Evolutionary conservation across 2,329 filamentous ascomycete genomes (phyloP).

Genomic region (Mycocentrospora acerina): DNA sequence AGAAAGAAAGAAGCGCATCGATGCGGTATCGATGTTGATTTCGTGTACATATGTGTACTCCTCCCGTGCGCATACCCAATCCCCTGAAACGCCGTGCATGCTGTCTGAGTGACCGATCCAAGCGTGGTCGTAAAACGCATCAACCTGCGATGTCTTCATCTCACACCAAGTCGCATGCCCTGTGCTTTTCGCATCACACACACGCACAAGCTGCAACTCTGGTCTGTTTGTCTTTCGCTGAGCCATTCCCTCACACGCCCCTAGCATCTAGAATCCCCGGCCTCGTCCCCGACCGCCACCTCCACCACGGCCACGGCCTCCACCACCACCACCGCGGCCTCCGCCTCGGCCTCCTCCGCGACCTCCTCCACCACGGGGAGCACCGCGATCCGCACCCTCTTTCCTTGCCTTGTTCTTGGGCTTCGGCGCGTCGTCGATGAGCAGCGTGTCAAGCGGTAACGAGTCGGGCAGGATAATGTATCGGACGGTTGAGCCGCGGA

Average conservation of each 20-base stretch:
- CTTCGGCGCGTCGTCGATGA: conserved; percentile 96
- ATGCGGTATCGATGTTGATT: conserved; percentile 32
- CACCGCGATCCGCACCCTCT: conserved; percentile 62
- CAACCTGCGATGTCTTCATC: conserved; percentile 17
- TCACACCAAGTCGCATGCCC: conserved; percentile 16
- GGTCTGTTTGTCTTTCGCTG: too few species aligned
- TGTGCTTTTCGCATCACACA: conserved; percentile 9
- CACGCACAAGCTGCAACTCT: conserved; percentile 2
- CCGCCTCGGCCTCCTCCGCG: conserved; percentile 53
- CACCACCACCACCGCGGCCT: conserved; percentile 49
- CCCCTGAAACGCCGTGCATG: conserved; percentile 24
- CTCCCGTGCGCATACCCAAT: conserved; percentile 17
- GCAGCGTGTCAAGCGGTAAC: conserved; percentile 87
- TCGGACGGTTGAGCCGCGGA: conserved; percentile 92
- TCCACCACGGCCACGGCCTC: conserved; percentile 37
- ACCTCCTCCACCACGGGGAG: conserved; percentile 47
- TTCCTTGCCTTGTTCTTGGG: conserved; percentile 99
- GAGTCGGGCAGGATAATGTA: conserved; percentile 97
- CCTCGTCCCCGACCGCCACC: conserved; percentile 47
- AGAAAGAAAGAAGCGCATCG: conserved; percentile 3
- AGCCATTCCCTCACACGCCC: too few species aligned
- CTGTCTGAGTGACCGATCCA: conserved; percentile 9
- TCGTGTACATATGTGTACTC: conserved; percentile 14
- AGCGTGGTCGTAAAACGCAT: conserved; percentile 19
- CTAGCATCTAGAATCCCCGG: conserved; percentile 27